A percentile compares a stretch with the other conserved stretches of the same genome.
These are phyloP conservation scores for Phaeotremella skinneri DNA, from an alignment of 768 basidiomycete species.

Conservation along the genomic window DNA sequence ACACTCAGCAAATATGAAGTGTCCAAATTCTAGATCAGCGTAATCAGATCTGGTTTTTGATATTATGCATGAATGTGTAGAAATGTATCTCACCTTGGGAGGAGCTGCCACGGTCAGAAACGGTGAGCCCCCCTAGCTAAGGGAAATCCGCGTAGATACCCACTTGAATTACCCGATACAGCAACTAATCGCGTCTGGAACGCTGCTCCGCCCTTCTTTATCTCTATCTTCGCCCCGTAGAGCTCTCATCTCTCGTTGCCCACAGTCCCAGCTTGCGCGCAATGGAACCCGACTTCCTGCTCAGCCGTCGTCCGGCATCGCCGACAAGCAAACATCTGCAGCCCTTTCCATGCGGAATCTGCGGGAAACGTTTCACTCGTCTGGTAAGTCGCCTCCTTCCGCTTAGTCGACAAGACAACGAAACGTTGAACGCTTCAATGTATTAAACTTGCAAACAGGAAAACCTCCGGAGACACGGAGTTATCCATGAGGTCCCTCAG, in stretches of 20 bases:
- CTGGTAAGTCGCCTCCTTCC: slow-evolving; percentile 19
- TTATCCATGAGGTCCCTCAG: slow-evolving; percentile 9
- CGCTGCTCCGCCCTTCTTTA: no score
- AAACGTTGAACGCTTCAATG: neutral
- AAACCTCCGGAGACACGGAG: slow-evolving; percentile 35
- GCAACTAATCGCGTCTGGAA: no score
- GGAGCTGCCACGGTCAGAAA: no score
- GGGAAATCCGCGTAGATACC: no score
- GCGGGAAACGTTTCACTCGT: slow-evolving; percentile 34
- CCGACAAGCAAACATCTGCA: slow-evolving; percentile 7
- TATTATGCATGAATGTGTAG: no score
- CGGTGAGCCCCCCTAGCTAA: no score
- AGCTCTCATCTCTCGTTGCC: neutral
- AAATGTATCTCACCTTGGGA: no score
- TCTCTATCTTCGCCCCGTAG: no score
- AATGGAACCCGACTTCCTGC: neutral
- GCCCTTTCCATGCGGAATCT: slow-evolving; percentile 35
- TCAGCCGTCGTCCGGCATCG: neutral
- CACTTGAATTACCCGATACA: no score
- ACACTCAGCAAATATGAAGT: no score
- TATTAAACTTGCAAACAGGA: slow-evolving; percentile 26
- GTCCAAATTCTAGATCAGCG: no score
- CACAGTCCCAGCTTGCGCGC: neutral
- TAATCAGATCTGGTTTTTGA: no score
- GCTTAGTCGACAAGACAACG: neutral